Evolutionary conservation across 768 basidiomycete species (phyloP).

Genomic region (Tricholoma flavovirens): DNA sequence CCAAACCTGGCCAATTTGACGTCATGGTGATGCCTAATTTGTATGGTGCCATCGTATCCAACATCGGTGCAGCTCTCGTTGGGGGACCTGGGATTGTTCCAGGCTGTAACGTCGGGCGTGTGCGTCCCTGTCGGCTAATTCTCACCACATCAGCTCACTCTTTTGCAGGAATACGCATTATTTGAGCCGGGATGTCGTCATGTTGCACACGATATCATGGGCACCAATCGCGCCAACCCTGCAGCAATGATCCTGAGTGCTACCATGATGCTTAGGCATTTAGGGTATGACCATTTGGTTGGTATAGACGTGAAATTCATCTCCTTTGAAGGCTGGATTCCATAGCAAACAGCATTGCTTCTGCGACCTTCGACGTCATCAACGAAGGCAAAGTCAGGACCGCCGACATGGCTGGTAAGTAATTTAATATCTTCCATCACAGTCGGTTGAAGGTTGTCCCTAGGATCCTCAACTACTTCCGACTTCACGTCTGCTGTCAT

Average conservation of each 20-base stretch:
- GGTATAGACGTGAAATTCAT: neutral
- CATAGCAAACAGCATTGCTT: constrained; percentile 90
- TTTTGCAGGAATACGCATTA: constrained; percentile 80
- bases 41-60: constrained; percentile 96
- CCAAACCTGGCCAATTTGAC: constrained; percentile 93
- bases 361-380: constrained; percentile 90
- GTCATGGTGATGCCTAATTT: constrained; percentile 99
- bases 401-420: constrained; percentile 90
- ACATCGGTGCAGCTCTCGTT: constrained; percentile 97
- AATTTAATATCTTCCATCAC: neutral
- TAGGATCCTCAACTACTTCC: constrained; percentile 85
- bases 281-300: constrained; percentile 58
- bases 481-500: constrained; percentile 95
- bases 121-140: constrained; percentile 26
- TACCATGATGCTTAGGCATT: constrained; percentile 96
- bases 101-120: constrained; percentile 95
- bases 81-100: constrained; percentile 98
- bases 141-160: constrained; percentile 4
- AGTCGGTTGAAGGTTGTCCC: constrained; percentile 5
- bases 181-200: constrained; percentile 99
- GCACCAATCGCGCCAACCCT: constrained; percentile 93
- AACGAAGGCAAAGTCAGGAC: constrained; percentile 85
- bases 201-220: constrained; percentile 94
- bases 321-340: constrained; percentile 66
- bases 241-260: constrained; percentile 96